Evolutionary conservation across 2,329 filamentous ascomycete genomes (phyloP).

Genomic region (Calonectria henricotiae): DNA sequence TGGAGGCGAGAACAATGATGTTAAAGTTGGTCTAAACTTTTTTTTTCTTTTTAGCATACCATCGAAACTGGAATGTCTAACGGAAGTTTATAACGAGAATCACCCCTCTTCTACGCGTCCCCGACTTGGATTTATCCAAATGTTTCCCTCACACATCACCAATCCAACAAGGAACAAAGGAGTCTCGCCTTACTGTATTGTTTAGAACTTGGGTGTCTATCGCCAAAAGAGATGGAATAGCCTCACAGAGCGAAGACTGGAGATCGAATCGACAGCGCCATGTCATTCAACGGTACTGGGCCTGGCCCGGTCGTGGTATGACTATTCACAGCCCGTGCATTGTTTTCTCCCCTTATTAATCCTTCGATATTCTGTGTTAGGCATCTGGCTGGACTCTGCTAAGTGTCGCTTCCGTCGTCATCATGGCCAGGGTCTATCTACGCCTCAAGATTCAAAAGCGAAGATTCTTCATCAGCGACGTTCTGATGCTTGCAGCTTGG

Average conservation of each 20-base stretch:
- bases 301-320: not conserved
- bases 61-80: not conserved
- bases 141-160: not conserved
- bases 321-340: not conserved
- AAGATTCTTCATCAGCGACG: not conserved
- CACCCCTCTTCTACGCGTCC: not conserved
- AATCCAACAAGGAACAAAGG: not conserved
- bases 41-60: not conserved
- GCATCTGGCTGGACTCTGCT: conserved; percentile 5
- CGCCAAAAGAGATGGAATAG: not conserved
- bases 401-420: not conserved
- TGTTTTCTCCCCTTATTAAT: not conserved
- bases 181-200: not conserved
- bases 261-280: not conserved
- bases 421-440: not conserved
- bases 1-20: not conserved
- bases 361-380: not conserved
- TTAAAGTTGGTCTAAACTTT: not conserved
- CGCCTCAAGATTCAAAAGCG: conserved; percentile 8
- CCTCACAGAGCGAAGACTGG: not conserved
- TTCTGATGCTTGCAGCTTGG: not conserved
- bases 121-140: not conserved
- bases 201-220: not conserved
- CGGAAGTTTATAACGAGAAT: not conserved
- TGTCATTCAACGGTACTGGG: not conserved